Evolutionary conservation across 176 grass and related monocot genomes (phyloP).

Genomic region (Ensete ventricosum): DNA sequence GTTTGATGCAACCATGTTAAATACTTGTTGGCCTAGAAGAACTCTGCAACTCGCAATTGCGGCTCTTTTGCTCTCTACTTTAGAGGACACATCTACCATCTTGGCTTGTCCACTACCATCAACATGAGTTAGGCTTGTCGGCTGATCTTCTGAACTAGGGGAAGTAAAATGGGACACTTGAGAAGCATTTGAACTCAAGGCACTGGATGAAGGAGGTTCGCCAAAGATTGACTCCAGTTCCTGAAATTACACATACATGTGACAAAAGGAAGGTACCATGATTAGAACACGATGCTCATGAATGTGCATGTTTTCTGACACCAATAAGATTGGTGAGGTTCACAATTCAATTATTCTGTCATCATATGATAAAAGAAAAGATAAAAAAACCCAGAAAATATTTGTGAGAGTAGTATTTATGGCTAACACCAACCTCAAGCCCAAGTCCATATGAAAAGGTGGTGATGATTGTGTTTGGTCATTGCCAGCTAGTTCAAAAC

Average conservation of each 20-base stretch:
- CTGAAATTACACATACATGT: slow-evolving; percentile 29
- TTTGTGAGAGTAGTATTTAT: too few relatives aligned
- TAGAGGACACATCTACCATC: slow-evolving; percentile 86
- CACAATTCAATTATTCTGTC: too few relatives aligned
- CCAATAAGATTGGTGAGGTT: too few relatives aligned
- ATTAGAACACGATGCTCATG: background rate
- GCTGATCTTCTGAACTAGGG: slow-evolving; percentile 8
- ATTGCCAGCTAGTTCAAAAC: too few relatives aligned
- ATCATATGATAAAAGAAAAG: too few relatives aligned
- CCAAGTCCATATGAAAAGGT: too few relatives aligned
- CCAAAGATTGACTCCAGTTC: slow-evolving; percentile 93
- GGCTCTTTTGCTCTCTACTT: slow-evolving; percentile 61
- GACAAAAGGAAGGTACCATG: background rate
- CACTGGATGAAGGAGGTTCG: slow-evolving; percentile 42
- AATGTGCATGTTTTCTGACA: too few relatives aligned
- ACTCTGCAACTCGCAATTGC: slow-evolving; percentile 76
- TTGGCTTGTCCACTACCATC: slow-evolving; percentile 59
- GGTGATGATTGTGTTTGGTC: too few relatives aligned
- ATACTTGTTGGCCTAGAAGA: slow-evolving; percentile 57
- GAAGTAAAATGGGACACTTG: slow-evolving; percentile 12
- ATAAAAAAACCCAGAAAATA: too few relatives aligned
- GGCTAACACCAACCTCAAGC: too few relatives aligned
- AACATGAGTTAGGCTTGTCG: slow-evolving; percentile 47
- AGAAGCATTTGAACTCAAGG: slow-evolving; percentile 51
- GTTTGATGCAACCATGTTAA: slow-evolving; percentile 78